These are phyloP conservation scores for Calophaca sinica DNA, from an alignment of 306 rosid genomes.

Conservation along the genomic window DNA sequence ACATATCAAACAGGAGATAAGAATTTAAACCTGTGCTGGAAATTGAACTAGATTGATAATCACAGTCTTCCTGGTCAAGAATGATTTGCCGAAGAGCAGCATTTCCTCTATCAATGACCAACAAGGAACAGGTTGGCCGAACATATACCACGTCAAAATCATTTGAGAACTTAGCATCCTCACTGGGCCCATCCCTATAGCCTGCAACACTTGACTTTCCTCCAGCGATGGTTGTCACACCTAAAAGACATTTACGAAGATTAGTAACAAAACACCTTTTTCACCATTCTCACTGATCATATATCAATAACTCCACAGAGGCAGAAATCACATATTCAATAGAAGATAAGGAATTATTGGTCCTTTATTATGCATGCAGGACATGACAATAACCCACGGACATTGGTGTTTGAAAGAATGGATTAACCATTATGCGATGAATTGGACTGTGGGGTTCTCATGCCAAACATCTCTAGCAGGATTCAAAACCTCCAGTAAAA, in stretches of 20 bases:
- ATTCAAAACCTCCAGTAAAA: conserved; percentile 21
- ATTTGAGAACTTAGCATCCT: conserved; percentile 95
- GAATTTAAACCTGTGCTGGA: conserved; percentile 76
- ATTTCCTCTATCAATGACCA: conserved; percentile 97
- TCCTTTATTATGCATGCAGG: neutral
- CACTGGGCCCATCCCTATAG: conserved; percentile 96
- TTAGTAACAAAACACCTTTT: conserved; percentile 35
- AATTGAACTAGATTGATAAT: conserved; percentile 77
- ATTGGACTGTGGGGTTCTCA: conserved; percentile 9
- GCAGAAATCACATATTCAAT: conserved; percentile 18
- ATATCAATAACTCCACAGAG: conserved; percentile 2
- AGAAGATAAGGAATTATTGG: neutral
- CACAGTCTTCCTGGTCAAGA: conserved; percentile 89
- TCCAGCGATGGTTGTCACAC: conserved; percentile 98
- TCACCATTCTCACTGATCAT: conserved; percentile 20
- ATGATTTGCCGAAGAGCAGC: conserved; percentile 94
- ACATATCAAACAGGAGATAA: neutral
- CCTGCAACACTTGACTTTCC: conserved; percentile 95
- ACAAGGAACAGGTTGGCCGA: conserved; percentile 84
- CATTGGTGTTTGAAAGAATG: conserved; percentile 20
- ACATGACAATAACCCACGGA: conserved; percentile 13
- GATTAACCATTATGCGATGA: conserved; percentile 1
- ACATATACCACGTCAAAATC: conserved; percentile 92
- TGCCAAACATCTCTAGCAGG: conserved; percentile 35
- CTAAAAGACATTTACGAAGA: conserved; percentile 53